Percentiles rank a stretch among this genome's conserved stretches.
Conservation (phyloP, 1,284 basidiomycete genomes). For the Cryptococcus wingfieldii region DNA sequence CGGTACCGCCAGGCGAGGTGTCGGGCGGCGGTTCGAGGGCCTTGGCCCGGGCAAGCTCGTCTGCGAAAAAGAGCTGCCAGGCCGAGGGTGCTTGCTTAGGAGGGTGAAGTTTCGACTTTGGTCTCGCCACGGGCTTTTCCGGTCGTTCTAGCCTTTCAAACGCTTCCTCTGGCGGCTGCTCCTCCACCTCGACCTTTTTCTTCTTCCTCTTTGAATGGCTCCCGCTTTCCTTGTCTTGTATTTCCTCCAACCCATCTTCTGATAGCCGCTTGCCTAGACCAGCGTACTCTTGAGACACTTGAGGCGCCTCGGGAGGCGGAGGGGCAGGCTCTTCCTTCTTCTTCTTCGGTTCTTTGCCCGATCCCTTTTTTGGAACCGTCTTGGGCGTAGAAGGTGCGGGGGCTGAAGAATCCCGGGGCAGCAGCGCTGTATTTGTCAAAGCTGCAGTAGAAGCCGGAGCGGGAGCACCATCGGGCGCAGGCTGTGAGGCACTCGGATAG, state of each 20-base stretch:
- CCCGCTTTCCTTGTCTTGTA: conserved; percentile 11
- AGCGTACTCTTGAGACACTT: conserved; percentile 13
- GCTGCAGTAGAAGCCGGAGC: background rate
- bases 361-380: conserved; percentile 12
- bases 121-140: conserved; percentile 35
- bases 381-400: conserved; percentile 7
- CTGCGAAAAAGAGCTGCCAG: conserved; percentile 96
- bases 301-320: background rate
- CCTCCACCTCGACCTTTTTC: conserved; percentile 33
- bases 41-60: conserved; percentile 89
- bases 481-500: conserved; percentile 19
- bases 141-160: conserved; percentile 32
- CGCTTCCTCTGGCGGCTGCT: conserved; percentile 42
- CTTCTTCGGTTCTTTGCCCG: conserved; percentile 5
- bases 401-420: conserved; percentile 5
- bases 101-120: conserved; percentile 62
- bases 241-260: conserved; percentile 17
- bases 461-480: background rate
- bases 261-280: conserved; percentile 33
- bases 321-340: background rate
- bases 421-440: background rate
- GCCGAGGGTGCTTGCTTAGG: conserved; percentile 91
- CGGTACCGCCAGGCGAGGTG: conserved; percentile 53
- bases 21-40: conserved; percentile 49
- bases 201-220: conserved; percentile 3